Conservation (phyloP, 2,329 filamentous ascomycete species). For the Penicillium digitatum region DNA sequence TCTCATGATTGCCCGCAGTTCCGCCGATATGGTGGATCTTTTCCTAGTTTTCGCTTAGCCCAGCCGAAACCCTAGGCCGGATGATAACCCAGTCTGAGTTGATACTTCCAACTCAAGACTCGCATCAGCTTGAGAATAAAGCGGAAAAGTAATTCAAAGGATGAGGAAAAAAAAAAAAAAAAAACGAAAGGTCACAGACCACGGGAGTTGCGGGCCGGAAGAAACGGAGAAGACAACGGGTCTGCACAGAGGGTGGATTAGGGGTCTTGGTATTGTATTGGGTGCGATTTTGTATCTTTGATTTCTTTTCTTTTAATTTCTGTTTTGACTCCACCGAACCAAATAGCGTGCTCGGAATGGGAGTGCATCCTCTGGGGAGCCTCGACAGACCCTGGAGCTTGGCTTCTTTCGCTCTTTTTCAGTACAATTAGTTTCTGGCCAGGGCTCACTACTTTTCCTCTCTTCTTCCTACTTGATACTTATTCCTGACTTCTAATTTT, state of each 20-base stretch:
- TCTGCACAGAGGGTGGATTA: constrained; percentile 26
- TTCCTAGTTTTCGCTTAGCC: constrained; percentile 15
- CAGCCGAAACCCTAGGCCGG: constrained; percentile 24
- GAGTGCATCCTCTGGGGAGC: constrained; percentile 17
- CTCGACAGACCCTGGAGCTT: constrained; percentile 26
- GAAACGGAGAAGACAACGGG: constrained; percentile 23
- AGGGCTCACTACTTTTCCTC: not conserved
- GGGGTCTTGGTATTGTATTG: constrained; percentile 13
- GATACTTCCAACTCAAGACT: not conserved
- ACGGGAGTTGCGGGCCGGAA: constrained; percentile 22
- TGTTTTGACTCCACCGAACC: constrained; percentile 21
- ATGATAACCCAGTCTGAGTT: constrained; percentile 15
- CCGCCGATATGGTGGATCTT: constrained; percentile 16
- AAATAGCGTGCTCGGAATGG: constrained; percentile 14
- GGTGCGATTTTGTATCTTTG: not conserved
- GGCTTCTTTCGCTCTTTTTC: constrained; percentile 19
- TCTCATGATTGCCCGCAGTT: constrained; percentile 18
- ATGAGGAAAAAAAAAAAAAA: not conserved
- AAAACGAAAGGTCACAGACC: constrained; percentile 1
- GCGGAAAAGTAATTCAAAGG: not conserved
- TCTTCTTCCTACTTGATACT: constrained; percentile 1
- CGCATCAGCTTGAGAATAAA: too few species aligned
- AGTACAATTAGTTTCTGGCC: constrained; percentile 18
- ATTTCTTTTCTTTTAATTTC: not conserved
- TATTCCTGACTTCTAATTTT: not conserved